Percentiles rank a stretch among this genome's conserved stretches.
phyloP scores from a whole-genome alignment of 768 basidiomycete species.

The Suillus plorans region DNA sequence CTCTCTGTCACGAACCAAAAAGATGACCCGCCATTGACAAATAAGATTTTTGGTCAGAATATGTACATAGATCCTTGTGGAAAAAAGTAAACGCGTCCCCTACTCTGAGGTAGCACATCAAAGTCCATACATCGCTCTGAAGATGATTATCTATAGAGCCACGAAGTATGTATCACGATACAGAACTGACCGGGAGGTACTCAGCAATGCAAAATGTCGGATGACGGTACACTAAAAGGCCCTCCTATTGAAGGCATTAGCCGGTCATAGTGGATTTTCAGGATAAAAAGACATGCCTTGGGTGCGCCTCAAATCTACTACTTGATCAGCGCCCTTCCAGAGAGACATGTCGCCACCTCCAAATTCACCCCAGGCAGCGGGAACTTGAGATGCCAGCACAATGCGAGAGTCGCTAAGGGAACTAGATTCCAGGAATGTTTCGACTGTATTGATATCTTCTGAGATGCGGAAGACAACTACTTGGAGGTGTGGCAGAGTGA shows the following conservation, averaged over 20 bases:
- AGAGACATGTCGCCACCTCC: neutral
- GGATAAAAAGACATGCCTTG: neutral
- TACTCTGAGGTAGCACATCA: conserved; percentile 24
- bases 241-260: too few relatives aligned
- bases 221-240: too few relatives aligned
- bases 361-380: neutral
- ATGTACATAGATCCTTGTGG: conserved; percentile 84
- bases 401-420: neutral
- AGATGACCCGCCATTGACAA: conserved; percentile 66
- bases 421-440: neutral
- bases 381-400: neutral
- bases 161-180: too few relatives aligned
- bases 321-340: neutral
- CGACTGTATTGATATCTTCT: too few relatives aligned
- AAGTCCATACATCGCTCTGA: too few relatives aligned
- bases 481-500: too few relatives aligned
- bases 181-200: too few relatives aligned
- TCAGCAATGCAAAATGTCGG: too few relatives aligned
- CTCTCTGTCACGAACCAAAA: conserved; percentile 87
- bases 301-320: neutral
- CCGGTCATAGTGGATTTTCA: neutral
- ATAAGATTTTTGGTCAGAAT: conserved; percentile 64
- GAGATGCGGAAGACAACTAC: too few relatives aligned
- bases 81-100: conserved; percentile 83
- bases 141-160: too few relatives aligned